Evolutionary conservation across 2,329 filamentous ascomycete genomes (phyloP).

Genomic region (Aspergillus tanneri): DNA sequence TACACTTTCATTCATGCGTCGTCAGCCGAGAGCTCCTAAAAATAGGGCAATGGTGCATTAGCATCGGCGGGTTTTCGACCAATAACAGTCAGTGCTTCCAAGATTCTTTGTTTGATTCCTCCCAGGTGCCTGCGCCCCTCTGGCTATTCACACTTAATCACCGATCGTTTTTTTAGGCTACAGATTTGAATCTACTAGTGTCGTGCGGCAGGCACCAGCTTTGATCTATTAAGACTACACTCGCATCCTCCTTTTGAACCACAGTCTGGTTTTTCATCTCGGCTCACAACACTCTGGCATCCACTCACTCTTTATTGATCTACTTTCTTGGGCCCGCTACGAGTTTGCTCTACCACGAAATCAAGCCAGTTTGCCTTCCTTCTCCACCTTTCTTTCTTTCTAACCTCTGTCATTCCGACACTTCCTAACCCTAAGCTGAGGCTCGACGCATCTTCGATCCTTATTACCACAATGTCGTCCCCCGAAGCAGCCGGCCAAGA

Average conservation of each 20-base stretch:
- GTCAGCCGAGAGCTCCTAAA: not conserved
- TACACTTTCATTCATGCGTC: constrained; percentile 3
- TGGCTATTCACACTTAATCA: constrained; percentile 3
- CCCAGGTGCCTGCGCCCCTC: constrained; percentile 1
- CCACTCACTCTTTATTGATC: constrained; percentile 4
- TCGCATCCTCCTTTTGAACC: constrained; percentile 4
- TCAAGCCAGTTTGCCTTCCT: constrained; percentile 4
- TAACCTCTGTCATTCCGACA: constrained; percentile 4
- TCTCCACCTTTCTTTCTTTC: constrained; percentile 1
- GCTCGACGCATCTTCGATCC: constrained; percentile 2
- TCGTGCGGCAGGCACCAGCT: constrained; percentile 4
- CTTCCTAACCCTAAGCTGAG: constrained; percentile 5
- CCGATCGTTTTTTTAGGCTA: not conserved
- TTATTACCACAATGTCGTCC: constrained; percentile 6
- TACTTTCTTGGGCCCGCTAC: constrained; percentile 2
- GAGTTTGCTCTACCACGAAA: constrained; percentile 4
- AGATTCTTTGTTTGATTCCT: constrained; percentile 4
- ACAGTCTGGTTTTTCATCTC: constrained; percentile 5
- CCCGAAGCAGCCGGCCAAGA: constrained; percentile 3
- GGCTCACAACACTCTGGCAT: constrained; percentile 5
- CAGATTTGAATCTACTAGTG: not conserved
- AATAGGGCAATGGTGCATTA: constrained; percentile 5
- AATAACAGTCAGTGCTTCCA: constrained; percentile 2
- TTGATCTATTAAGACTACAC: constrained; percentile 5
- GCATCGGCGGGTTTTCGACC: constrained; percentile 5